Base-by-base conservation (phyloP, 805 yeast species). In the Myxozyma mucilagina region DNA sequence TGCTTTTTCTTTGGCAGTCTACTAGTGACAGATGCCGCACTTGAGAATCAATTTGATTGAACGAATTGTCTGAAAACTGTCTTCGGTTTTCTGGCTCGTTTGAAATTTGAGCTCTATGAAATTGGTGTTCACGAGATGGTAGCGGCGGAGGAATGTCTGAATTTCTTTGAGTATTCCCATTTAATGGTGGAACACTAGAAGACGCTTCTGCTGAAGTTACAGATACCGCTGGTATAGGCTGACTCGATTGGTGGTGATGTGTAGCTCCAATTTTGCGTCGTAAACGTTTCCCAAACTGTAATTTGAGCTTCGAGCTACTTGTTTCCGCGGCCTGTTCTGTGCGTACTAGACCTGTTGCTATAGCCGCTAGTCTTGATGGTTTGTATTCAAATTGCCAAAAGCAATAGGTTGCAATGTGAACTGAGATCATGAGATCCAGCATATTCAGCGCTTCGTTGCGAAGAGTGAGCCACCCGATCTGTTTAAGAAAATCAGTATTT, bases 381-480 rank as follows among this genome's bases (percentile, higher is more conserved):
- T 51, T 59, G 20, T 4, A 31, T 34, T 62, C 66, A 24, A 47
- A 32, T 14, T 45, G 59, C 65, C 64, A 62, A 39, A 63, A 63
- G n/a, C 51, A 43, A 29, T 45, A 48, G 6, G 51, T 54, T 9
- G 60, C 57, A 48, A 61, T 61, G 34, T 63, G 61, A 2, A 44
- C 38, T 6, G 66, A 61, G 31, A 63, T 48, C 65, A 59, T 57
- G 9, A 63, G 36, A 45, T 63, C 67, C 2, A 63, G 62, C 67
- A 63, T 63, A 34, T 45, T 39, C 31, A 63, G 39, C 6, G 67
- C 67, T 1, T 57, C 31, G n/a, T 36, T 18, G 7, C 50, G 39
- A 3, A 63, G 38, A 4, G 43, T 53, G 31, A 63, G 59, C 61
- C 61, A 59, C 3, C 67, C 67, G 20, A 61, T 31, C 59, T 60